These are phyloP conservation scores for Tripterygium wilfordii DNA, from an alignment of 177 flowering plant species.

Conservation along the genomic window DNA sequence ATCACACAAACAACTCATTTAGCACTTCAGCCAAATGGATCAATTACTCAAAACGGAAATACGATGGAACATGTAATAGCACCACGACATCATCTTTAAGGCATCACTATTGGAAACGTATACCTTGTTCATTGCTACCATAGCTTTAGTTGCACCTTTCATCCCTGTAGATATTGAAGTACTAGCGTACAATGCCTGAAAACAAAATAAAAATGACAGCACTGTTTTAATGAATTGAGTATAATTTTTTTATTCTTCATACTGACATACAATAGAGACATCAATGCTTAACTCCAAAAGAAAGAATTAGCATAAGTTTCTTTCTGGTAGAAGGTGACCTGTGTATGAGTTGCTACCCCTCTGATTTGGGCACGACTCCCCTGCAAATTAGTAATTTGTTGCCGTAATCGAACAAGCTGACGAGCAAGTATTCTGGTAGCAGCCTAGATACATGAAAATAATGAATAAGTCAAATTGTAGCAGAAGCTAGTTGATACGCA, in stretches of 20 bases:
- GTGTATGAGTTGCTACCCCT: slow-evolving; percentile 92
- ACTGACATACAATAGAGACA: no score
- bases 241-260: no score
- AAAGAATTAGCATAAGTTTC: no score
- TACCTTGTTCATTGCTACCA: slow-evolving; percentile 95
- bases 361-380: slow-evolving; percentile 93
- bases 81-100: no score
- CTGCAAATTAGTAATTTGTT: slow-evolving; percentile 84
- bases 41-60: no score
- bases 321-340: slow-evolving; percentile 32
- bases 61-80: no score
- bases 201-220: slow-evolving; percentile 1
- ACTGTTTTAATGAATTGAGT: slow-evolving; percentile 1
- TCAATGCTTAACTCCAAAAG: no score
- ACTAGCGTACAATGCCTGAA: slow-evolving; percentile 84
- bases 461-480: no score
- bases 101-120: neutral
- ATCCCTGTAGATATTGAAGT: slow-evolving; percentile 88
- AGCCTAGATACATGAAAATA: slow-evolving; percentile 40
- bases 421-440: slow-evolving; percentile 94
- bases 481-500: no score
- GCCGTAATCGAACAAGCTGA: slow-evolving; percentile 83
- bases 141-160: slow-evolving; percentile 97
- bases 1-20: no score
- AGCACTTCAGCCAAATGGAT: no score